These are phyloP conservation scores for Brassica juncea DNA, from an alignment of 345 rosid genomes.

Conservation along the genomic window DNA sequence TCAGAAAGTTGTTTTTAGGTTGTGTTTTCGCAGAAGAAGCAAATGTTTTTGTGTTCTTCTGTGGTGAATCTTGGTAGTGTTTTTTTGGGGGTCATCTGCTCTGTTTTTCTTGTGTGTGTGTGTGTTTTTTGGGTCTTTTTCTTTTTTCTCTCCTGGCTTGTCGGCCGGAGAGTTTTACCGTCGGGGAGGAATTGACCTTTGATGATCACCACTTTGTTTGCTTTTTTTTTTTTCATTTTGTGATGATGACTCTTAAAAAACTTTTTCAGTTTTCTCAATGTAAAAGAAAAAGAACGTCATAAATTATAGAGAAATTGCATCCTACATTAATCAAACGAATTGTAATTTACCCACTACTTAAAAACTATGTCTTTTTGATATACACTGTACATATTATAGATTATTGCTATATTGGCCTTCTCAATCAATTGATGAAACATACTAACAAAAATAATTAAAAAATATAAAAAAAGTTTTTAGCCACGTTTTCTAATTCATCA, in stretches of 20 bases:
- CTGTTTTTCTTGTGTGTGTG: neutral
- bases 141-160: conserved; percentile 37
- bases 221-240: conserved; percentile 5
- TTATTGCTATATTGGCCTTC: too few relatives aligned
- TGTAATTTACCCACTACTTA: too few relatives aligned
- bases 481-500: too few relatives aligned
- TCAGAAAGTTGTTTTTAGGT: conserved; percentile 35
- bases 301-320: too few relatives aligned
- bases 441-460: too few relatives aligned
- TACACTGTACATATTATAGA: too few relatives aligned
- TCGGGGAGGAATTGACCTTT: conserved; percentile 32
- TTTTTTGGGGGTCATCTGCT: conserved; percentile 22
- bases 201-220: conserved; percentile 24
- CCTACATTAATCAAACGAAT: too few relatives aligned
- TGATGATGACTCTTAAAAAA: neutral
- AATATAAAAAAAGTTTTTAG: too few relatives aligned
- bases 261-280: conserved; percentile 15
- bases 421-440: too few relatives aligned
- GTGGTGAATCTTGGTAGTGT: conserved; percentile 33
- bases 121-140: neutral
- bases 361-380: too few relatives aligned
- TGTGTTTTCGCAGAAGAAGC: conserved; percentile 37
- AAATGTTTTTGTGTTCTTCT: conserved; percentile 18
- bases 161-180: conserved; percentile 40
- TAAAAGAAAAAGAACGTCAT: neutral